Evolutionary conservation across 768 basidiomycete genomes (phyloP).

Genomic region (Lactifluus subvellereus): DNA sequence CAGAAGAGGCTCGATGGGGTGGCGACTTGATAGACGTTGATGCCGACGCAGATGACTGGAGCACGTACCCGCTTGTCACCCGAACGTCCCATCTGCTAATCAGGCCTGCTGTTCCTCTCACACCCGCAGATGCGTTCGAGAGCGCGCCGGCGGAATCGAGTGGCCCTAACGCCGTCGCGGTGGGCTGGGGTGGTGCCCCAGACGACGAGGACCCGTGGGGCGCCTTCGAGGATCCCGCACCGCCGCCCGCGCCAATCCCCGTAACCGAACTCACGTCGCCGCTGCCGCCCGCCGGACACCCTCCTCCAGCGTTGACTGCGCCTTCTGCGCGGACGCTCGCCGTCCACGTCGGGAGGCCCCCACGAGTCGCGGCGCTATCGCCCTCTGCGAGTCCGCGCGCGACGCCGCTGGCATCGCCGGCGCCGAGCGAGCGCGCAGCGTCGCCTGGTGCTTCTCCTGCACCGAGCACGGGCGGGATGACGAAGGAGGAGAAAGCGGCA

Average conservation of each 20-base stretch:
- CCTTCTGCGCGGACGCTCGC: background rate
- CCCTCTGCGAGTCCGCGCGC: slow-evolving; percentile 3
- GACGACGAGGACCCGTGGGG: slow-evolving; percentile 25
- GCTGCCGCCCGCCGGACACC: background rate
- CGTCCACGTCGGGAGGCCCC: background rate
- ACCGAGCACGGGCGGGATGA: slow-evolving; percentile 45
- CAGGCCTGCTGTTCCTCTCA: background rate
- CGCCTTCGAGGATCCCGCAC: slow-evolving; percentile 17
- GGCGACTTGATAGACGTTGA: slow-evolving; percentile 90
- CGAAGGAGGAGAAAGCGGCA: slow-evolving; percentile 90
- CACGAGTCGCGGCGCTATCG: slow-evolving; percentile 2
- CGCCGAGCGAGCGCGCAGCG: slow-evolving; percentile 24
- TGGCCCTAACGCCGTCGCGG: slow-evolving; percentile 23
- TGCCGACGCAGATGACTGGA: slow-evolving; percentile 93
- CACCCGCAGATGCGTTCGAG: slow-evolving; percentile 31
- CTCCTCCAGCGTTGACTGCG: too few relatives aligned
- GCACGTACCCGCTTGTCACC: slow-evolving; percentile 42
- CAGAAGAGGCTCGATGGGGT: slow-evolving; percentile 49
- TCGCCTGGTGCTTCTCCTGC: slow-evolving; percentile 25
- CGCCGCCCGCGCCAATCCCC: slow-evolving; percentile 15
- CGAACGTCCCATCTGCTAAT: slow-evolving; percentile 6
- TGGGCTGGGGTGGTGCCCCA: slow-evolving; percentile 26
- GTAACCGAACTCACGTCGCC: slow-evolving; percentile 16
- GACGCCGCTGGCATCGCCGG: slow-evolving; percentile 15
- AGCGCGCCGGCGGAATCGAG: slow-evolving; percentile 29